These are phyloP conservation scores for Lanzia echinophila DNA, from an alignment of 2,329 filamentous ascomycete genomes.

Conservation along the genomic window DNA sequence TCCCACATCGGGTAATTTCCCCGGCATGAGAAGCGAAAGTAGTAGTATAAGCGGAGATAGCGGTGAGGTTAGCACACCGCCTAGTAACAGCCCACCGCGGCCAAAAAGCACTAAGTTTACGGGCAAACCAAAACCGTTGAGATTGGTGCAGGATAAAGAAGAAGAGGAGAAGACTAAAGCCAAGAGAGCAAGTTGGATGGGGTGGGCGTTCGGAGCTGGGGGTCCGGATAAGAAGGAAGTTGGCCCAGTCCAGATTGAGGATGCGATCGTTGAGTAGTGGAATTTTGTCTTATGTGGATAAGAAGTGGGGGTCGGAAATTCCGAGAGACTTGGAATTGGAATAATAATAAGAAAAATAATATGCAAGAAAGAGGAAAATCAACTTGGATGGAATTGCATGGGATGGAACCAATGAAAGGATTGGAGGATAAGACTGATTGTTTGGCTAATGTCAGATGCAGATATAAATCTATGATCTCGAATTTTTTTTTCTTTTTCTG, in stretches of 20 bases:
- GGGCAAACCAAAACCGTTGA: slow-evolving; percentile 74
- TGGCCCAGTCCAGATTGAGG: not conserved
- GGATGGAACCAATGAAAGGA: not conserved
- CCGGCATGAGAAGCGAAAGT: slow-evolving; percentile 49
- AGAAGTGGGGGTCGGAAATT: not conserved
- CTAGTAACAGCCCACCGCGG: slow-evolving; percentile 46
- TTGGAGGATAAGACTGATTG: not conserved
- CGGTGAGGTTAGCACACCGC: slow-evolving; percentile 50
- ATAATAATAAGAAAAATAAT: not conserved
- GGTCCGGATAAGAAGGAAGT: slow-evolving; percentile 4
- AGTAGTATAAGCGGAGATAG: slow-evolving; percentile 54
- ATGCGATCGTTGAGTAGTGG: slow-evolving; percentile 6
- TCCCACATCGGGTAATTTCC: slow-evolving; percentile 57
- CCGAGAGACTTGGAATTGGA: not conserved
- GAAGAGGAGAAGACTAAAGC: slow-evolving; percentile 40
- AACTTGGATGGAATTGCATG: not conserved
- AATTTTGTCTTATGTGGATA: not conserved
- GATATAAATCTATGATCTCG: too few species aligned
- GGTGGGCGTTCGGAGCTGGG: slow-evolving; percentile 41
- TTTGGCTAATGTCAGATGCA: too few species aligned
- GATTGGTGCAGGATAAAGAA: slow-evolving; percentile 71
- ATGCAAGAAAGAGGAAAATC: not conserved
- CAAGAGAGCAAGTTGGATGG: slow-evolving; percentile 61
- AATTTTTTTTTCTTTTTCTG: too few species aligned
- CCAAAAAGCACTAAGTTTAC: slow-evolving; percentile 53